These are phyloP conservation scores for Rheum nobile DNA, from an alignment of 148 eudicot genomes.

Conservation along the genomic window DNA sequence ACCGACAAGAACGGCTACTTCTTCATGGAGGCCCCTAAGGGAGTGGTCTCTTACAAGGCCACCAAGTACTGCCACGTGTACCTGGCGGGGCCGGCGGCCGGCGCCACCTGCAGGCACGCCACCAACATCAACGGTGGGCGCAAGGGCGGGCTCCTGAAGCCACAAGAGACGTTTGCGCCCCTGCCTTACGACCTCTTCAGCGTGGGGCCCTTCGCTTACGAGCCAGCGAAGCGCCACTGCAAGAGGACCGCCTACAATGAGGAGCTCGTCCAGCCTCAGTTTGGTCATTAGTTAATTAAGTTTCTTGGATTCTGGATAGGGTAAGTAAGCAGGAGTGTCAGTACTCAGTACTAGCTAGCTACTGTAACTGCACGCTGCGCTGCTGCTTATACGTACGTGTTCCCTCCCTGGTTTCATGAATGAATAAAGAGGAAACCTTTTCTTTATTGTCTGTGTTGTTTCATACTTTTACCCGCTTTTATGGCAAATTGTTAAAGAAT, in stretches of 20 bases:
- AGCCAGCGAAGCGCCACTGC: slow-evolving; percentile 2
- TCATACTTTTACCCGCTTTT: not conserved
- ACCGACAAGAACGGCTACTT: slow-evolving; percentile 23
- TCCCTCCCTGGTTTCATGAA: not conserved
- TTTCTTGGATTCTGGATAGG: not conserved
- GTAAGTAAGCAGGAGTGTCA: not conserved
- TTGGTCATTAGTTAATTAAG: not conserved
- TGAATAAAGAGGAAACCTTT: not conserved
- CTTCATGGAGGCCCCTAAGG: slow-evolving; percentile 11
- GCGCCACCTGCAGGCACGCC: slow-evolving; percentile 6
- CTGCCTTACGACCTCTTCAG: slow-evolving; percentile 13
- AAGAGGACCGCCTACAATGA: not conserved
- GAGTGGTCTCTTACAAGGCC: not conserved
- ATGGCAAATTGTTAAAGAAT: too few relatives aligned
- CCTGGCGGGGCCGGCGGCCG: not conserved
- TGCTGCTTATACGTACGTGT: too few relatives aligned
- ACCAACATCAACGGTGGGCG: slow-evolving; percentile 11
- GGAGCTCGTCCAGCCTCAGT: not conserved
- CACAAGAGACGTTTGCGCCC: not conserved
- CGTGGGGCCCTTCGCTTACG: slow-evolving; percentile 17
- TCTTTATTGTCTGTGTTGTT: not conserved
- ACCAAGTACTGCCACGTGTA: slow-evolving; percentile 10
- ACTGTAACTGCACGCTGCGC: not conserved
- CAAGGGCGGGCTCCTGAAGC: slow-evolving; percentile 13
- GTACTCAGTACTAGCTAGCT: not conserved